Base-by-base conservation (phyloP, 2,329 filamentous ascomycete genomes). In the Colletotrichum liaoningense region DNA sequence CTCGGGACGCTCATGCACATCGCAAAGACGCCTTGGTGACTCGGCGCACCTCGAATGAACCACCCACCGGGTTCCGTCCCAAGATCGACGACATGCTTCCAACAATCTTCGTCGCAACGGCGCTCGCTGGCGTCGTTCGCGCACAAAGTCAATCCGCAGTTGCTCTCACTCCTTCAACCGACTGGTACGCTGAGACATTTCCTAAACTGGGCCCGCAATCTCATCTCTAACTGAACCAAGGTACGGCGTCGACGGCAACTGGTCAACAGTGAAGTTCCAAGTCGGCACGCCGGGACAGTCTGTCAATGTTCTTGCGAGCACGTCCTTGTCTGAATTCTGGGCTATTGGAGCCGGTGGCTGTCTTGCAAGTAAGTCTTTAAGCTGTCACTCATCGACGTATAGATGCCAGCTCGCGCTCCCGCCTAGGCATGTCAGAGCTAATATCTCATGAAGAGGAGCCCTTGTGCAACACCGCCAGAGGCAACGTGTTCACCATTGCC, bases 301-400 rank as follows among this genome's bases (percentile, higher is more conserved):
- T 11, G 78, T 86, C 72, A 80, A 84, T 75, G 80, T 86, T 38
- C 78, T 86, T 14, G 86, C 92, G 64, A 94, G 92, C 78, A 95
- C 93, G 6, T 87, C 89, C 14, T 86, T 92, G 55, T 93, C 93
- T 46, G 92, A 94, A 80, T 91, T 92, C 56, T 94, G 93, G 92
- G 88, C 90, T 3, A 84, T 95, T 52, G 86, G 91, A 65, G 83
- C 87, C 1, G 85, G 86, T 72, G 91, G 90, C 69, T 93, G 91
- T 75, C 75, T 80, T 75, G 77, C 81, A 55, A 84, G 88, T 88
- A 85, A 77, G 85, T 83, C 33, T 46, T 42, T 24, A 12, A 30
- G n/a, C 19, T n/a, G 33, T 16, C 30, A 30, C 4, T 52, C 49
- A 14, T 60, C n/a, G 4, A 5, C 55, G 5, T 54, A 9, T 35